These are phyloP conservation scores for Cadophora malorum DNA, from an alignment of 2,329 filamentous ascomycete species.

Conservation along the genomic window DNA sequence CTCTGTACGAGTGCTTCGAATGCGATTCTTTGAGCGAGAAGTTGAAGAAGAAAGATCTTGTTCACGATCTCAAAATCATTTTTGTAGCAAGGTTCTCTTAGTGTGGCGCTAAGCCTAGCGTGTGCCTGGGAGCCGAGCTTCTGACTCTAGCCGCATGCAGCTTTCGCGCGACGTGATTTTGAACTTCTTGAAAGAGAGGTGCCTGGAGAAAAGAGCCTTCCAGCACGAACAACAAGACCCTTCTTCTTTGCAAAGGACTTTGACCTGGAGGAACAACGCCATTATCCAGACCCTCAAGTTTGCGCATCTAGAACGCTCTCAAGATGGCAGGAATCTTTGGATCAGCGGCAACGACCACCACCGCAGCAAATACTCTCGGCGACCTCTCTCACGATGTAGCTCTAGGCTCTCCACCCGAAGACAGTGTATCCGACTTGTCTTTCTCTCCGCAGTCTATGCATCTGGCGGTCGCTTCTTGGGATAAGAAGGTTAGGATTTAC, in stretches of 20 bases:
- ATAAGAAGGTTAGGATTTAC: slow-evolving; percentile 97
- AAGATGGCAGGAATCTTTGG: slow-evolving; percentile 71
- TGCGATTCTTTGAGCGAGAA: slow-evolving; percentile 99
- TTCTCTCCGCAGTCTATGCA: slow-evolving; percentile 83
- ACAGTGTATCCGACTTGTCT: slow-evolving; percentile 85
- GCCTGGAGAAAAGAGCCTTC: slow-evolving; percentile 25
- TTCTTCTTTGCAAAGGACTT: slow-evolving; percentile 10
- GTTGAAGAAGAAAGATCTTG: slow-evolving; percentile 55
- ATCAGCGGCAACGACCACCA: slow-evolving; percentile 53
- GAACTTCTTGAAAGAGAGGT: slow-evolving; percentile 25
- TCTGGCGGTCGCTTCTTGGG: slow-evolving; percentile 91
- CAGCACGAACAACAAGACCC: slow-evolving; percentile 14
- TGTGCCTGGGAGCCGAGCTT: background rate
- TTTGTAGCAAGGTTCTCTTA: slow-evolving; percentile 24
- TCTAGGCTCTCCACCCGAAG: slow-evolving; percentile 78
- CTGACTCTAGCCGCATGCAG: slow-evolving; percentile 23
- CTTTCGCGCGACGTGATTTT: slow-evolving; percentile 23
- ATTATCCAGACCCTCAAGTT: background rate
- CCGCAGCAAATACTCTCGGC: slow-evolving; percentile 76
- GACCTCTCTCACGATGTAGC: slow-evolving; percentile 90
- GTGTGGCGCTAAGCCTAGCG: slow-evolving; percentile 23
- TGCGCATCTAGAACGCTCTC: slow-evolving; percentile 18
- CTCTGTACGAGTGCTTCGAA: slow-evolving; percentile 98
- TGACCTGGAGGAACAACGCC: slow-evolving; percentile 5
- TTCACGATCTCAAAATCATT: slow-evolving; percentile 28